Evolutionary conservation across 768 basidiomycete genomes (phyloP).

Genomic region (Lactarius tabidus): DNA sequence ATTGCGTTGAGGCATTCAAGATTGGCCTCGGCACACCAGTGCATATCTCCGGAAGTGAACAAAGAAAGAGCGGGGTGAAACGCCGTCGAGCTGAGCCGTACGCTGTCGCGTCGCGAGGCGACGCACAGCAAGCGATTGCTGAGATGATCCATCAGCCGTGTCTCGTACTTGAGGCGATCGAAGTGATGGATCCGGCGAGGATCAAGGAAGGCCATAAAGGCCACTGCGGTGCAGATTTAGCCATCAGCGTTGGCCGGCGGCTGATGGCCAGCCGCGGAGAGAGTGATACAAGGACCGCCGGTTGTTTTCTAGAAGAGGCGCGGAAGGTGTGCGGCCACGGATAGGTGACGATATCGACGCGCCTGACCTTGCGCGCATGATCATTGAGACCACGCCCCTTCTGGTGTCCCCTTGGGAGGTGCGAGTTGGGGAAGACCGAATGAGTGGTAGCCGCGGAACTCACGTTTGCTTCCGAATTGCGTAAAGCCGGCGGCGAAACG

Average conservation of each 20-base stretch:
- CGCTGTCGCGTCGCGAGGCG: not conserved
- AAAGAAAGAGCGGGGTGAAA: not conserved
- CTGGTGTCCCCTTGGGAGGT: not conserved
- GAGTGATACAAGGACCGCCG: constrained; percentile 8
- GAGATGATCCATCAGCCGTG: not conserved
- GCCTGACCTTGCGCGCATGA: not conserved
- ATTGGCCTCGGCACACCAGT: constrained; percentile 1
- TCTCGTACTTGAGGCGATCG: constrained; percentile 1
- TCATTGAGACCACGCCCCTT: not conserved
- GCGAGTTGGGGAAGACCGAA: not conserved
- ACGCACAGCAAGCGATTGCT: not conserved
- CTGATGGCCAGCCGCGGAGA: constrained; percentile 14
- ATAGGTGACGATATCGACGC: not conserved
- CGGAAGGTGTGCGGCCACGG: not conserved
- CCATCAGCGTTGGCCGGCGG: constrained; percentile 9
- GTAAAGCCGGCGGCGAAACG: constrained; percentile 26
- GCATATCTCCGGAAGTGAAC: constrained; percentile 5
- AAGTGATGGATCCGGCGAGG: constrained; percentile 7
- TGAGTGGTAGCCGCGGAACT: constrained; percentile 9
- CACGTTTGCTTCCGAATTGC: constrained; percentile 7
- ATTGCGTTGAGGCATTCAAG: not conserved
- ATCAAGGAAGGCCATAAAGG: not conserved
- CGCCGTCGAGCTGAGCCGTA: not conserved
- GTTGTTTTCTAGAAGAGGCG: not conserved
- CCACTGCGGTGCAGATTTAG: constrained; percentile 7